These are phyloP conservation scores for Mrakia frigida DNA, from an alignment of 768 basidiomycete genomes.

Conservation along the genomic window DNA sequence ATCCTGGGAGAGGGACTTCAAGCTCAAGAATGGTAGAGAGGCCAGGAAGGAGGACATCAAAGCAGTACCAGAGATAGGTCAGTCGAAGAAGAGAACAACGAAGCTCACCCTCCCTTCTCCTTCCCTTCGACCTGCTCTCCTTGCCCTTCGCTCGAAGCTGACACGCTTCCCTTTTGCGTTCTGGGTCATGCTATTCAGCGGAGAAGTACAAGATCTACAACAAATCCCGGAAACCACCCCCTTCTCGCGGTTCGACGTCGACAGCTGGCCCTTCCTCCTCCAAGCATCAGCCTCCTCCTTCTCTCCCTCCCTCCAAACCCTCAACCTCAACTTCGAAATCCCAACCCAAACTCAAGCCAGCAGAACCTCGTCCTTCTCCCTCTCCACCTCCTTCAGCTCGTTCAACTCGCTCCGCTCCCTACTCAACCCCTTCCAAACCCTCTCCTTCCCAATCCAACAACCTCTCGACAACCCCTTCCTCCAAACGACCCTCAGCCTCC, in stretches of 20 bases:
- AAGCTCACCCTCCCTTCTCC: neutral
- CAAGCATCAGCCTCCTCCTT: neutral
- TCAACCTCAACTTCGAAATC: neutral
- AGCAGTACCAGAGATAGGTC: slow-evolving; percentile 25
- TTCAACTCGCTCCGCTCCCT: neutral
- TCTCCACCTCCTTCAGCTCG: slow-evolving; percentile 1
- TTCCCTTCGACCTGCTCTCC: neutral
- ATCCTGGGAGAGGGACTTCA: slow-evolving; percentile 28
- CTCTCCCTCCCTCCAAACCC: neutral
- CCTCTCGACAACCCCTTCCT: neutral
- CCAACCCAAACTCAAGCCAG: neutral
- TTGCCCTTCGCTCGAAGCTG: neutral
- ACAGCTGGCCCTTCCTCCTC: neutral
- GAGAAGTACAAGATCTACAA: slow-evolving; percentile 32
- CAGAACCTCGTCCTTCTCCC: neutral
- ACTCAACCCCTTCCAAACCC: slow-evolving; percentile 16
- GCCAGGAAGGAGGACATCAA: slow-evolving; percentile 33
- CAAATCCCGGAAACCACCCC: slow-evolving; percentile 22
- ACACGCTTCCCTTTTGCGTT: neutral
- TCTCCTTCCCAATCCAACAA: neutral
- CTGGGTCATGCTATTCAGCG: neutral
- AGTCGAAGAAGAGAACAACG: neutral
- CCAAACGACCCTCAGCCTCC: slow-evolving; percentile 1
- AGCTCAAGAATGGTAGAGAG: slow-evolving; percentile 20
- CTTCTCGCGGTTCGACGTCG: neutral